phyloP scores from a whole-genome alignment of 257 asterid genomes.

The Solanum rostratum region DNA sequence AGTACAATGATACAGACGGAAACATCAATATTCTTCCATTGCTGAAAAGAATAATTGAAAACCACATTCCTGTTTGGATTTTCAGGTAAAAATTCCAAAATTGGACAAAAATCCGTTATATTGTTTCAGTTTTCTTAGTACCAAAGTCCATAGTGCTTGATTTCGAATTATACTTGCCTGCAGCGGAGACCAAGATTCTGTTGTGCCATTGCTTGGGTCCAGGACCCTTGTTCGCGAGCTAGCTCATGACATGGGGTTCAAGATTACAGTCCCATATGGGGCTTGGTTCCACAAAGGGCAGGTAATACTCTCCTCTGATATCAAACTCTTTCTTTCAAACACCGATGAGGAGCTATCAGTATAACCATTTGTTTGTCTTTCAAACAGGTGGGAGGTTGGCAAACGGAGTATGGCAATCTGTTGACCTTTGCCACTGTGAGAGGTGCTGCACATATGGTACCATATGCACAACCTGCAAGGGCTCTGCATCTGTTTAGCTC shows the following conservation, averaged over 20 bases:
- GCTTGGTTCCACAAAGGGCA: slow-evolving; percentile 90
- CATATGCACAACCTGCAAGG: slow-evolving; percentile 86
- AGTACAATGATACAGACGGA: slow-evolving; percentile 42
- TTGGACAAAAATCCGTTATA: not conserved
- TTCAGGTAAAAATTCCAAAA: slow-evolving; percentile 39
- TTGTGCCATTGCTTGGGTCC: slow-evolving; percentile 85
- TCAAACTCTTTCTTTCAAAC: not conserved
- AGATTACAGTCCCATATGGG: slow-evolving; percentile 76
- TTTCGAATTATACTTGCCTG: not conserved
- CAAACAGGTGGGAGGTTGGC: slow-evolving; percentile 87
- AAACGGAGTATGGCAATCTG: slow-evolving; percentile 73
- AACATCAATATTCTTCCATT: slow-evolving; percentile 67
- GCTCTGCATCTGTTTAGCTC: slow-evolving; percentile 82
- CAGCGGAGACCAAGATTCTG: slow-evolving; percentile 99
- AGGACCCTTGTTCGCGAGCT: slow-evolving; percentile 87
- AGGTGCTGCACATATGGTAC: slow-evolving; percentile 99
- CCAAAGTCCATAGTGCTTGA: not conserved
- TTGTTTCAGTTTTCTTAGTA: not conserved
- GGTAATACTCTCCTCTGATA: slow-evolving; percentile 23
- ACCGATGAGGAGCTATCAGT: not conserved
- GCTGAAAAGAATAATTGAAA: slow-evolving; percentile 50
- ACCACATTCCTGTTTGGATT: slow-evolving; percentile 60
- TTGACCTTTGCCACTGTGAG: slow-evolving; percentile 86
- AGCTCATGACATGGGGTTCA: slow-evolving; percentile 55
- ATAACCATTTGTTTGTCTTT: not conserved